Conservation (phyloP, 2,329 filamentous ascomycete species). For the Eutypa lata region DNA sequence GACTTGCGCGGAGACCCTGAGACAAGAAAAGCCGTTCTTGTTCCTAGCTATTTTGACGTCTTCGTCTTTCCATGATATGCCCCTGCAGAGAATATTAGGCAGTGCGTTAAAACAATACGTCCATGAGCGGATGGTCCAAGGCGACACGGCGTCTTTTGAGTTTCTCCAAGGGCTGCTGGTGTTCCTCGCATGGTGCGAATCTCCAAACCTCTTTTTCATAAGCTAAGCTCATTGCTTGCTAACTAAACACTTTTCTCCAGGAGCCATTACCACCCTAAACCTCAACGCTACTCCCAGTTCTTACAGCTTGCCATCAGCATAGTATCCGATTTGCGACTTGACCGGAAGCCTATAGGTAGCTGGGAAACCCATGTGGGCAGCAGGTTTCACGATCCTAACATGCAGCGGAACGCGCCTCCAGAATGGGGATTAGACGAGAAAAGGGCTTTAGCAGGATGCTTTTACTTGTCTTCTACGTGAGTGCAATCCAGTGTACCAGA, state of each 20-base stretch:
- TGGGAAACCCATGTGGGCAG: neutral
- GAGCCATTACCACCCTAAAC: conserved; percentile 5
- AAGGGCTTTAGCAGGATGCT: conserved; percentile 40
- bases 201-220: neutral
- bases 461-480: conserved; percentile 35
- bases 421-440: conserved; percentile 32
- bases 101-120: neutral
- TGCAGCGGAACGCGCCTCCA: neutral
- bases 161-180: conserved; percentile 6
- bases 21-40: conserved; percentile 5
- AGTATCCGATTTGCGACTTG: conserved; percentile 3
- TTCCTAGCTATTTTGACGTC: conserved; percentile 2
- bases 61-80: conserved; percentile 1
- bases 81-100: conserved; percentile 3
- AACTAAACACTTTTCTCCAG: neutral
- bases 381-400: neutral
- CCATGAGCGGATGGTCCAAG: neutral
- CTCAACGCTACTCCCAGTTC: conserved; percentile 3
- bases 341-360: neutral
- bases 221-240: neutral
- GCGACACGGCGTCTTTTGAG: conserved; percentile 1
- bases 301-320: conserved; percentile 8
- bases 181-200: conserved; percentile 5
- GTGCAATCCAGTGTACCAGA: neutral
- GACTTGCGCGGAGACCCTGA: conserved; percentile 2